Base-by-base conservation (phyloP, 2,329 filamentous ascomycete genomes). In the Cladosporium sp. region DNA sequence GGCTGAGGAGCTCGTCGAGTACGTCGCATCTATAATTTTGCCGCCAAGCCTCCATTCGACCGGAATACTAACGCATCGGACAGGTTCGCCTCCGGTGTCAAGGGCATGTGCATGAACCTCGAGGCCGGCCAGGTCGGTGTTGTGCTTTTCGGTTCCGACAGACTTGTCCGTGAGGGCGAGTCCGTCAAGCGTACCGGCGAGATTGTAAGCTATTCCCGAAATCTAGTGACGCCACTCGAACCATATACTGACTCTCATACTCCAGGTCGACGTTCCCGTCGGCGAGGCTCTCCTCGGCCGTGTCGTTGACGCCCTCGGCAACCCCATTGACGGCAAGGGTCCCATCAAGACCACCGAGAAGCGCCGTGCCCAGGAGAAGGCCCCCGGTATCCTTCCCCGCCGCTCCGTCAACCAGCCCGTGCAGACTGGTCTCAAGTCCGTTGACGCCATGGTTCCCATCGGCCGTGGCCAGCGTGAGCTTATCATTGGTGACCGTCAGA, bases 91-190 rank as follows among this genome's bases (percentile, higher is more conserved):
- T 98, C 93, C 64, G 93, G 93, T 77, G 93, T 97, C 78, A 97
- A 97, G 86, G 93, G 93, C 77, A 98, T 98, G 93, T 97, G 92
- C 89, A 97, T 98, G 92, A 98, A 98, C 88, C 86, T 98, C 79
- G 93, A 98, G 82, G 93, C 93, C 77, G 93, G 93, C 76, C 93
- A 97, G 80, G 93, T 98, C 80, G 93, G 93, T 95, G 91, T 98
- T 71, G 93, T 98, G 84, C 84, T 98, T 72, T 98, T 98, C 84
- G 93, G 93, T 86, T 97, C 93, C 72, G 93, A 98, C 81, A 91
- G 93, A 91, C 84, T 96, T 69, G 93, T 98, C 85, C 93, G 89
- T 83, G 93, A 98, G 80, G 93, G 93, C 73, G 92, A 98, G 84
- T 92, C 88, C 64, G 93, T 98, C 78, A 97, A 95, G 87, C 92